Evolutionary conservation across 78 protist species (phyloP), one percentile per base, ranked within the genome.

Genomic region (Guillardia theta): DNA sequence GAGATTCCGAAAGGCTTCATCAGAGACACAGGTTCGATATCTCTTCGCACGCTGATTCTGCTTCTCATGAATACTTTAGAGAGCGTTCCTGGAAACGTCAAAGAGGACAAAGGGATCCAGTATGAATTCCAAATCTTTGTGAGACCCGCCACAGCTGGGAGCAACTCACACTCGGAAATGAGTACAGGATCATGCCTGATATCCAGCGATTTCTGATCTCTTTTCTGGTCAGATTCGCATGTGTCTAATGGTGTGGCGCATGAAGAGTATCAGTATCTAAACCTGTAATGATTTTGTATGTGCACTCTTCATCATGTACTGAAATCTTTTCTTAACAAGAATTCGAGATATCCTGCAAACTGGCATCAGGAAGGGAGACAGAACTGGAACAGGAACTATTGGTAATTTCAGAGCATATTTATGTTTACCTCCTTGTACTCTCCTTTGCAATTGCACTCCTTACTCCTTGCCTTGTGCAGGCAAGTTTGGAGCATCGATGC

Each of bases 351-450:
- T 97, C 46, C 36, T 98, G 47, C 95, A 76, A 0, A 0, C 24
- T 8, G 99, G 99, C 47, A 44, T 37, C 21, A 0, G 0, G 50
- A 43, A 93, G n/a, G 95, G 92, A 24, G 99, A 97, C 93, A 94
- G 99, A 21, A 98, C 98, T 1, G 98, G 99, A n/a, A 54, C 87
- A 22, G 99, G 98, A n/a, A 97, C 98, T 15, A 37, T 96, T 24
- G 30, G 87, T 0, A 47, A 41, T 37, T 97, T 97, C 53, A 96
- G 96, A 24, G 95, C 95, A 19, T 95, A 93, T 58, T 93, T 97
- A 98, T 94, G 98, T 12, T 98, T 95, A n/a, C n/a, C n/a, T n/a
- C n/a, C n/a, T n/a, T n/a, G n/a, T n/a, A n/a, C n/a, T n/a, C n/a
- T n/a, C n/a, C n/a, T n/a, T n/a, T n/a, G n/a, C n/a, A n/a, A n/a